These are phyloP conservation scores for Fragaria iinumae DNA, from an alignment of 306 rosid species.

Conservation along the genomic window DNA sequence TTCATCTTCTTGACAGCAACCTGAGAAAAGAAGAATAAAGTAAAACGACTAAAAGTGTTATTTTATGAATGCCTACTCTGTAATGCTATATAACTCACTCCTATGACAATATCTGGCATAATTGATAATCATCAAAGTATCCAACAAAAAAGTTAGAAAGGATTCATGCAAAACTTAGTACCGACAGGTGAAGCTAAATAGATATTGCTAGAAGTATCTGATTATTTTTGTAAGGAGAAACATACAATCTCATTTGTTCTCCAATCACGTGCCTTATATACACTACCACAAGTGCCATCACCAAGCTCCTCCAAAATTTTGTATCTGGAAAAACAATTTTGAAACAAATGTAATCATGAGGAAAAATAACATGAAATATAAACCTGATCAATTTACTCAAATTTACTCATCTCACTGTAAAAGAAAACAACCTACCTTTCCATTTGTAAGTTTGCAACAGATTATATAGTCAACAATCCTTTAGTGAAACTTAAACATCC, in stretches of 20 bases:
- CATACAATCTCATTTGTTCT: constrained; percentile 72
- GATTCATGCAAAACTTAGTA: constrained; percentile 10
- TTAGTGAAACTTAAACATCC: constrained; percentile 50
- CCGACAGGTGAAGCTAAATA: background rate
- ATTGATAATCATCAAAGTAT: background rate
- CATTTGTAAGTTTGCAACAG: constrained; percentile 48
- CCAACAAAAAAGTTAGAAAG: background rate
- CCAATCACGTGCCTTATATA: constrained; percentile 72
- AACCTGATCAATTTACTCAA: constrained; percentile 6
- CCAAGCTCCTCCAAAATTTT: constrained; percentile 83
- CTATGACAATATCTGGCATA: background rate
- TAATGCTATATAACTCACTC: background rate
- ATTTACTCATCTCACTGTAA: constrained; percentile 10
- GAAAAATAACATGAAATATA: constrained; percentile 6
- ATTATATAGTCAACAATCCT: constrained; percentile 38
- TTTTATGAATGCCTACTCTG: background rate
- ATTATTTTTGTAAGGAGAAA: constrained; percentile 13
- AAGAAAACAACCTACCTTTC: constrained; percentile 55
- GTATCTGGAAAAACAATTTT: constrained; percentile 39
- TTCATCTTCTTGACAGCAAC: constrained; percentile 88
- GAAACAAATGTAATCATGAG: background rate
- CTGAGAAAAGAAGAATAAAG: constrained; percentile 34
- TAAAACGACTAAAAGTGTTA: background rate
- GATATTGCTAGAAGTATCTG: background rate
- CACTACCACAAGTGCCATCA: constrained; percentile 89